Conservation (phyloP, 768 basidiomycete species). For the Myochromella boudieri region DNA sequence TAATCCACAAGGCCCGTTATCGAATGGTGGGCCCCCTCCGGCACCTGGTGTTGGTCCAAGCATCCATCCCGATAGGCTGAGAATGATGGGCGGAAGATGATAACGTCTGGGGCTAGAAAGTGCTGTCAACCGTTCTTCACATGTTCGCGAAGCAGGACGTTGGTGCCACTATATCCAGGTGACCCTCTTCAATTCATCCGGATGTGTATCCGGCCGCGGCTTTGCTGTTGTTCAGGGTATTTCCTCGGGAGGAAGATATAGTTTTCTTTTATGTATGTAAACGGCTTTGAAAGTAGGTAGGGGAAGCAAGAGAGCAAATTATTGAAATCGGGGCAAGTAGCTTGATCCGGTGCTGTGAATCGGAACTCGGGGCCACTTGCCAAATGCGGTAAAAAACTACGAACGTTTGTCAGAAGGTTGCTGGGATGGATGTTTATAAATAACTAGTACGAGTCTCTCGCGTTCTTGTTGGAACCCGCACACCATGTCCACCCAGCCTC, state of each 20-base stretch:
- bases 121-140: background rate
- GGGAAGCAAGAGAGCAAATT: no score
- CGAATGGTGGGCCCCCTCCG: slow-evolving; percentile 24
- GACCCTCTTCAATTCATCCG: background rate
- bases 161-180: no score
- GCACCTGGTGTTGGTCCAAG: slow-evolving; percentile 47
- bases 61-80: slow-evolving; percentile 83
- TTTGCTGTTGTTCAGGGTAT: no score
- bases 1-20: slow-evolving; percentile 28
- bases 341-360: no score
- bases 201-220: background rate
- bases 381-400: background rate
- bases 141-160: no score
- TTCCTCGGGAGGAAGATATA: no score
- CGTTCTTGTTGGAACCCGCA: slow-evolving; percentile 10
- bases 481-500: slow-evolving; percentile 94
- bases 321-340: no score
- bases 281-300: no score
- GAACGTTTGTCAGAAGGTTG: slow-evolving; percentile 8
- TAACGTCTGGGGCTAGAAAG: background rate
- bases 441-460: background rate
- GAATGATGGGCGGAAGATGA: slow-evolving; percentile 64
- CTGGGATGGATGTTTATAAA: slow-evolving; percentile 4
- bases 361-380: no score
- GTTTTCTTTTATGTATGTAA: no score